phyloP scores from a whole-genome alignment of 768 basidiomycete species.

The Lentinula aciculospora region DNA sequence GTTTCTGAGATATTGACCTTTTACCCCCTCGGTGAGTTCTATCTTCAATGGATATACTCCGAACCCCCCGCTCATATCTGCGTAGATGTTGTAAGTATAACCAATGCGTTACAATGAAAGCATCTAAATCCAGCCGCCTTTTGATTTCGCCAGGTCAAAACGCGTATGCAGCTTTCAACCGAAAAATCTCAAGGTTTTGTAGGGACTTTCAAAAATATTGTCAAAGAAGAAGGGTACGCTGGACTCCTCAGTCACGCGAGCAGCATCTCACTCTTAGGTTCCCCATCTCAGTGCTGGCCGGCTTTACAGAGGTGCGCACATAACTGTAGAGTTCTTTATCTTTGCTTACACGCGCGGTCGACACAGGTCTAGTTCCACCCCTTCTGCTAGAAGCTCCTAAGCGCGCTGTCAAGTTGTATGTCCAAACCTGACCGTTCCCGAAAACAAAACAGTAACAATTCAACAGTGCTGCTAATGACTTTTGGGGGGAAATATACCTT shows the following conservation, averaged over 20 bases:
- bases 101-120: neutral
- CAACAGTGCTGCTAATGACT: conserved; percentile 80
- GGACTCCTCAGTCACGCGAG: conserved; percentile 12
- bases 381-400: conserved; percentile 96
- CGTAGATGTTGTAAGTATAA: conserved; percentile 75
- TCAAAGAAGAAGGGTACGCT: conserved; percentile 85
- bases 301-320: conserved; percentile 72
- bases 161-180: conserved; percentile 94
- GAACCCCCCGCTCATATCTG: neutral
- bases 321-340: neutral
- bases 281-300: conserved; percentile 53
- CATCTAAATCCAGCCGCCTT: conserved; percentile 5
- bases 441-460: conserved; percentile 6
- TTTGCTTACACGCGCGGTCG: neutral
- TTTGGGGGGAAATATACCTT: conserved; percentile 86
- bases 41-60: neutral
- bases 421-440: conserved; percentile 7
- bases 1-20: conserved; percentile 80
- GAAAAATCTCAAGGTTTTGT: conserved; percentile 79
- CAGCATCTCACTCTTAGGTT: conserved; percentile 24
- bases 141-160: conserved; percentile 69
- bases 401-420: conserved; percentile 92
- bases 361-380: conserved; percentile 84
- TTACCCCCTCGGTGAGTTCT: conserved; percentile 71
- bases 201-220: conserved; percentile 76